Percentiles rank a stretch among this genome's conserved stretches.
These are phyloP conservation scores for Elongisporangium senticosum DNA, from an alignment of 352 stramenopile species.

Conservation along the genomic window DNA sequence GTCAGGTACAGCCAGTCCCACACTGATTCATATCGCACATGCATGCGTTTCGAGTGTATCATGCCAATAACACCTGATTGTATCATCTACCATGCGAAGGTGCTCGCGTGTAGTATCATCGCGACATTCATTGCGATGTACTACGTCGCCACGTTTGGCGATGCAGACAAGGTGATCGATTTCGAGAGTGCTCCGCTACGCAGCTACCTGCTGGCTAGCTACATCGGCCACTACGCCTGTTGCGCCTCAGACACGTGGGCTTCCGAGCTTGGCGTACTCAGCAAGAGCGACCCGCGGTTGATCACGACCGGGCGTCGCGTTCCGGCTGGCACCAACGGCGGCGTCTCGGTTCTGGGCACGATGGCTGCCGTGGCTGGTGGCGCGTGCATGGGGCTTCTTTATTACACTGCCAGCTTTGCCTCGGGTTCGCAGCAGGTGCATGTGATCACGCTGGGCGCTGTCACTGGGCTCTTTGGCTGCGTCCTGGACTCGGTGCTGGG, in stretches of 20 bases:
- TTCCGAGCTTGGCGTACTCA: constrained; percentile 93
- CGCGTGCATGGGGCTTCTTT: constrained; percentile 79
- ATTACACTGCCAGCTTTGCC: constrained; percentile 34
- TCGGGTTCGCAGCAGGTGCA: constrained; percentile 34
- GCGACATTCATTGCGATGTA: constrained; percentile 64
- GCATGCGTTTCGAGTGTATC: neutral
- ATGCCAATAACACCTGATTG: neutral
- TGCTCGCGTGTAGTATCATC: constrained; percentile 73
- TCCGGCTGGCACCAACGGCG: constrained; percentile 92
- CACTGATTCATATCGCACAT: neutral
- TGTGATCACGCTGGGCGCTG: constrained; percentile 49
- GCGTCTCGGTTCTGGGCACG: constrained; percentile 82
- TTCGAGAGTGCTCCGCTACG: constrained; percentile 23
- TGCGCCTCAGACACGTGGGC: constrained; percentile 92
- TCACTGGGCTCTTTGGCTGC: constrained; percentile 64
- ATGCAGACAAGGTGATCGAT: constrained; percentile 33
- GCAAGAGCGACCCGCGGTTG: constrained; percentile 63
- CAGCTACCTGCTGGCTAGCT: constrained; percentile 61
- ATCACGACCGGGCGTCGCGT: constrained; percentile 84
- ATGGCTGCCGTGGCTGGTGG: constrained; percentile 81
- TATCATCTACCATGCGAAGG: constrained; percentile 18
- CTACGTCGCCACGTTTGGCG: constrained; percentile 29
- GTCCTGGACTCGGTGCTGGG: constrained; percentile 82
- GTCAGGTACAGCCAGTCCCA: constrained; percentile 20
- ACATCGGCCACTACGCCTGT: constrained; percentile 92